A percentile compares a stretch with the other conserved stretches of the same genome.
These are phyloP conservation scores for Verticillium nonalfalfae DNA, from an alignment of 2,329 filamentous ascomycete species.

Conservation along the genomic window DNA sequence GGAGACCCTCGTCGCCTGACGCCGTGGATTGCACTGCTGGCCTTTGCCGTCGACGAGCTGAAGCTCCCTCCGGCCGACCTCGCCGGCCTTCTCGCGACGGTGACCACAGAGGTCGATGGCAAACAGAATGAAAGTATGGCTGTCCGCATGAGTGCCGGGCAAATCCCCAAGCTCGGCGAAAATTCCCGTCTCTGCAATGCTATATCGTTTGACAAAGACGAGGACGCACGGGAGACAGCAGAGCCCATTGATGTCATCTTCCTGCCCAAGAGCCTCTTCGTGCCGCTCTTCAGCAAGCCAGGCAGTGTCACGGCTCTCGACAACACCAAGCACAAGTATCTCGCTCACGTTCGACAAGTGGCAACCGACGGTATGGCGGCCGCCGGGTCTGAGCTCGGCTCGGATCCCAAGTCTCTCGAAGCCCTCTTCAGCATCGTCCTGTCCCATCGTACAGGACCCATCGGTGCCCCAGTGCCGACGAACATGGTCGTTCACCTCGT, in stretches of 20 bases:
- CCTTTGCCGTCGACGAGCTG: constrained; percentile 27
- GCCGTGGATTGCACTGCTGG: constrained; percentile 32
- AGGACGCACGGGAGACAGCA: background rate
- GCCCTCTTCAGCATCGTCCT: constrained; percentile 27
- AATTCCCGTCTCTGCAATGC: too few species aligned
- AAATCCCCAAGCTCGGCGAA: background rate
- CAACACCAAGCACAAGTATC: constrained; percentile 18
- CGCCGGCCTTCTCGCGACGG: background rate
- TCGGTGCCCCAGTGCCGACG: constrained; percentile 16
- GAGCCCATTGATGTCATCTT: constrained; percentile 21
- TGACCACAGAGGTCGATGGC: background rate
- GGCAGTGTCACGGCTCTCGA: constrained; percentile 4
- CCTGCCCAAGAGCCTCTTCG: constrained; percentile 17
- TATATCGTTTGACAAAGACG: background rate
- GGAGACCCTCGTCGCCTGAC: constrained; percentile 6
- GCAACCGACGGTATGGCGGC: constrained; percentile 29
- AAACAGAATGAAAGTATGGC: background rate
- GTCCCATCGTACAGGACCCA: constrained; percentile 22
- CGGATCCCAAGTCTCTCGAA: constrained; percentile 17
- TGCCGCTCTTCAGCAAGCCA: constrained; percentile 13
- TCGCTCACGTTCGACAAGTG: constrained; percentile 33
- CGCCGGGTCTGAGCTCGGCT: constrained; percentile 13
- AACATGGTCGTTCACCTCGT: constrained; percentile 28
- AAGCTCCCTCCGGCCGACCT: constrained; percentile 4
- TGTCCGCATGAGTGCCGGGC: background rate